A percentile compares a stretch with the other conserved stretches of the same genome.
Evolutionary conservation across 1,139 yeast species (phyloP).

Genomic region (Nakaseomyces uthaithaninus): DNA sequence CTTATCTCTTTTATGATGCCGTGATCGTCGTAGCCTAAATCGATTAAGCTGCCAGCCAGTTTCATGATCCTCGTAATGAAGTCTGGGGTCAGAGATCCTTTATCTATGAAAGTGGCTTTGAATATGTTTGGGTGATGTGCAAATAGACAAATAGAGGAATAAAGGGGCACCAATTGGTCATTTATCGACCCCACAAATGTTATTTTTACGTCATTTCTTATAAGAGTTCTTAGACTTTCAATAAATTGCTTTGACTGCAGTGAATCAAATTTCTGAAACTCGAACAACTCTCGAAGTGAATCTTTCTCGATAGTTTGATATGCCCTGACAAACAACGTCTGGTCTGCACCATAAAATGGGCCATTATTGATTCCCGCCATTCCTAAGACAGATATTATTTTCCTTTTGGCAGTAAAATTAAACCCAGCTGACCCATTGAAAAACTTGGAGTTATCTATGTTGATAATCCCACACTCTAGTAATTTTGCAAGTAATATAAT

Average conservation of each 20-base stretch:
- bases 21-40: constrained; percentile 64
- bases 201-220: constrained; percentile 65
- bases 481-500: constrained; percentile 66
- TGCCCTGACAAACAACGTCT: constrained; percentile 73
- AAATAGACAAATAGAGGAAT: constrained; percentile 78
- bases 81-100: constrained; percentile 41
- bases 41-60: constrained; percentile 46
- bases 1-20: constrained; percentile 77
- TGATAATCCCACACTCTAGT: constrained; percentile 59
- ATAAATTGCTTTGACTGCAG: constrained; percentile 63
- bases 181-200: constrained; percentile 80
- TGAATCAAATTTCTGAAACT: constrained; percentile 70
- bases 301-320: constrained; percentile 86
- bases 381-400: constrained; percentile 65
- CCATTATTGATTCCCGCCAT: constrained; percentile 97
- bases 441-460: constrained; percentile 21
- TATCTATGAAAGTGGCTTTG: constrained; percentile 80
- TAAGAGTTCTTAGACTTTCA: constrained; percentile 55
- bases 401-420: constrained; percentile 32
- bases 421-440: constrained; percentile 19
- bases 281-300: constrained; percentile 76
- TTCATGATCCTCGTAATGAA: constrained; percentile 46
- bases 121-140: constrained; percentile 82
- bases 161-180: constrained; percentile 87
- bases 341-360: constrained; percentile 85